Evolutionary conservation across 23 red algal genomes (phyloP), one percentile per base, ranked within the genome.

Genomic region (Gracilaria vermiculophylla): DNA sequence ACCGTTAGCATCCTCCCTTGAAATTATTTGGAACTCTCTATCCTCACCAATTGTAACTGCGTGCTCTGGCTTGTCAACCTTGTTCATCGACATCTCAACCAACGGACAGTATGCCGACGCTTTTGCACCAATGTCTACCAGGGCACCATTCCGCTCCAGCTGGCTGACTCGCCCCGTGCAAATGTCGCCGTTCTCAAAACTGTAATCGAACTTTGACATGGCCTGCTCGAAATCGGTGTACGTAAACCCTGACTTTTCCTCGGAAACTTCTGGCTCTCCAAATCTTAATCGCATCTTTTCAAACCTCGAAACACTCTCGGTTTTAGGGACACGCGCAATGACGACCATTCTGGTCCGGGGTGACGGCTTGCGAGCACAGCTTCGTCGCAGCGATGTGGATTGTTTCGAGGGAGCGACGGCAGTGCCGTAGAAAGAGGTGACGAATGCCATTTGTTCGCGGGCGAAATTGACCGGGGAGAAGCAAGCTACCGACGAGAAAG

Each of bases 101-200:
- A 87, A 41, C 20, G 97, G 93, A 45, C 92, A 87, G 56, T 80
- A 94, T 19, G 97, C 97, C 14, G 88, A 80, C 9, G 97, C 88
- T 65, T 99, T 99, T n/a, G 97, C 97, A 24, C 97, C 97, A n/a
- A 99, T 91, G 42, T 99, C 97, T 10, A 99, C 83, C 19, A 99
- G 66, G n/a, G 93, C 97, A 15, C 97, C 97, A 43, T 89, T 83
- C 32, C 81, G 89, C 28, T 94, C 92, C 32, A 85, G 85, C 69
- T 99, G 84, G 65, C 86, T 80, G 19, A 99, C 91, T 1, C 78
- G 75, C 23, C 97, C 97, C 5, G 39, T 62, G 14, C 91, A 89
- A 15, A 90, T 87, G 42, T 95, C 93, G 25, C 93, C 93, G 28
- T 65, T 70, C 34, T 82, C 76, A 69, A 95, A 94, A n/a, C 67